Conservation (phyloP, 208 protist genomes). For the Crithidia acanthocephali region DNA sequence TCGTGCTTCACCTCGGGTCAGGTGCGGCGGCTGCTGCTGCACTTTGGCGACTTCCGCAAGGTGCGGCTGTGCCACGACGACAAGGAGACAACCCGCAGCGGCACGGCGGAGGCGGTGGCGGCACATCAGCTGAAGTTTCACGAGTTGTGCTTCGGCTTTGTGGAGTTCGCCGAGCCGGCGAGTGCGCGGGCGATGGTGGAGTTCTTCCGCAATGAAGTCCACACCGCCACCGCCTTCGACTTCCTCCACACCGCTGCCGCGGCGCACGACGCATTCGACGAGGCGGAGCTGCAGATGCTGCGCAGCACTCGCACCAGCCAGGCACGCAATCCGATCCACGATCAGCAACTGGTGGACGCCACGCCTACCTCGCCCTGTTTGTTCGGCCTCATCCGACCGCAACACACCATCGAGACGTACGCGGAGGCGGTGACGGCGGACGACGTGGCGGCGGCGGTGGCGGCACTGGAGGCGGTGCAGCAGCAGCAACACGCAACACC, state of each 20-base stretch:
- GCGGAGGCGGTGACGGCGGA: constrained; percentile 15
- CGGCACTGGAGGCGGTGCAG: background rate
- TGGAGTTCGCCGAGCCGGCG: constrained; percentile 65
- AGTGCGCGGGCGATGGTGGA: constrained; percentile 81
- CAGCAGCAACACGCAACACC: background rate
- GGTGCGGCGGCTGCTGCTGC: constrained; percentile 70
- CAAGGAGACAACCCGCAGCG: constrained; percentile 48
- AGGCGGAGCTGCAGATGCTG: constrained; percentile 50
- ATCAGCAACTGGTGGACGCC: constrained; percentile 69
- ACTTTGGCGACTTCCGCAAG: constrained; percentile 89
- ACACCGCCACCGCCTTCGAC: constrained; percentile 49
- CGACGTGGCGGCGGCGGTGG: constrained; percentile 21
- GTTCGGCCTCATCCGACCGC: constrained; percentile 17
- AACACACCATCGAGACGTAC: constrained; percentile 25
- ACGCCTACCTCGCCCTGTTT: constrained; percentile 19
- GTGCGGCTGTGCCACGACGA: constrained; percentile 82
- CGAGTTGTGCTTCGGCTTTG: constrained; percentile 76
- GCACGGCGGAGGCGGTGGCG: constrained; percentile 31
- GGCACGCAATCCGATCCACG: constrained; percentile 80
- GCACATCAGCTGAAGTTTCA: constrained; percentile 30
- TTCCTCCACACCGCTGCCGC: constrained; percentile 41
- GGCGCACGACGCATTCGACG: constrained; percentile 14
- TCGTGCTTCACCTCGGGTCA: constrained; percentile 58
- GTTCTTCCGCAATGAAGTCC: constrained; percentile 79
- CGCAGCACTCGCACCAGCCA: constrained; percentile 59